These are phyloP conservation scores for Cladophialophora bantiana DNA, from an alignment of 2,329 filamentous ascomycete genomes.

Conservation along the genomic window DNA sequence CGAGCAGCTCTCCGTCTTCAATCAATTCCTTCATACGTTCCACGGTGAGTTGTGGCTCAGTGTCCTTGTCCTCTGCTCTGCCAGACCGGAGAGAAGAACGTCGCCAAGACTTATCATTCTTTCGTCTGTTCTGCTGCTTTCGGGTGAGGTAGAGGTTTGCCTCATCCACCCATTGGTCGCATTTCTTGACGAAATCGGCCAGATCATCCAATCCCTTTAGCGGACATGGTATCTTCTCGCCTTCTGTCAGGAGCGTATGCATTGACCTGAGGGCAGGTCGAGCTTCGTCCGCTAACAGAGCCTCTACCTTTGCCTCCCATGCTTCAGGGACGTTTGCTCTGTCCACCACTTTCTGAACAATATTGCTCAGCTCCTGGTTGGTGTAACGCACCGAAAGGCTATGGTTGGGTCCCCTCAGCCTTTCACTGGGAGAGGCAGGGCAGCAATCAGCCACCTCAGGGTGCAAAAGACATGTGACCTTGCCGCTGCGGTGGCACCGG, in stretches of 20 bases:
- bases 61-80: conserved; percentile 82
- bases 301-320: conserved; percentile 91
- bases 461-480: conserved; percentile 81
- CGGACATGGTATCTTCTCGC: conserved; percentile 93
- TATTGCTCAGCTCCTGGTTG: conserved; percentile 70
- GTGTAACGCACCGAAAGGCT: conserved; percentile 78
- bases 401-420: conserved; percentile 74
- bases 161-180: conserved; percentile 97
- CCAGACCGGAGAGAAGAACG: conserved; percentile 73
- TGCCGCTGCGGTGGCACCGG: conserved; percentile 80
- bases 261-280: conserved; percentile 86
- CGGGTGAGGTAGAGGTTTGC: conserved; percentile 94
- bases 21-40: conserved; percentile 85
- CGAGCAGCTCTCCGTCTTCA: conserved; percentile 80
- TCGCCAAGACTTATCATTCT: conserved; percentile 88
- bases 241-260: conserved; percentile 84
- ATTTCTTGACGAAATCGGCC: conserved; percentile 89
- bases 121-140: conserved; percentile 96
- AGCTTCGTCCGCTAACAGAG: conserved; percentile 80
- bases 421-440: conserved; percentile 68
- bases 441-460: conserved; percentile 84
- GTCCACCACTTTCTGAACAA: conserved; percentile 79
- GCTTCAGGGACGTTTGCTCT: conserved; percentile 83
- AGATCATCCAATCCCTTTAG: conserved; percentile 82
- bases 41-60: conserved; percentile 79